phyloP scores from a whole-genome alignment of 768 basidiomycete genomes.

The Leccinum broughii region DNA sequence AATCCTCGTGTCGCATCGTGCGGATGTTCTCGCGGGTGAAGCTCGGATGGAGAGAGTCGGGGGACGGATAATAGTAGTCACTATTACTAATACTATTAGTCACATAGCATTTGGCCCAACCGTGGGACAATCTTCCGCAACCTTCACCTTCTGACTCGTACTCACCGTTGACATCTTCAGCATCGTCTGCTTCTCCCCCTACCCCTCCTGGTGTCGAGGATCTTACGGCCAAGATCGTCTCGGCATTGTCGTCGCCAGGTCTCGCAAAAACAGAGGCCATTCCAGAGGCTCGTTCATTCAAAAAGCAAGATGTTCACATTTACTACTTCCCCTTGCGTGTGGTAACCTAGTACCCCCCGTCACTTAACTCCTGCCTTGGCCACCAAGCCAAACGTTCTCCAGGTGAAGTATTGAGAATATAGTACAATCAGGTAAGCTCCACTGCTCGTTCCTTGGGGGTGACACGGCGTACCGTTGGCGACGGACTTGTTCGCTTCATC shows the following conservation, averaged over 20 bases:
- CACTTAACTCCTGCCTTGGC: constrained; percentile 13
- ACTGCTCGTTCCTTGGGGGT: too few relatives aligned
- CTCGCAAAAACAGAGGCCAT: too few relatives aligned
- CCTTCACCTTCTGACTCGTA: constrained; percentile 38
- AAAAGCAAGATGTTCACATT: constrained; percentile 46
- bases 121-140: too few relatives aligned
- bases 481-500: too few relatives aligned
- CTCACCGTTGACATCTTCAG: constrained; percentile 54
- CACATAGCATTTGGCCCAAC: too few relatives aligned
- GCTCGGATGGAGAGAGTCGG: too few relatives aligned
- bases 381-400: constrained; percentile 23
- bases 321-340: constrained; percentile 54
- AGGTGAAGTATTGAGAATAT: constrained; percentile 17
- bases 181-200: constrained; percentile 60
- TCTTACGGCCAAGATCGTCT: constrained; percentile 47
- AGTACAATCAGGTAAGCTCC: too few relatives aligned
- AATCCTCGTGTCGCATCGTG: too few relatives aligned
- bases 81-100: too few relatives aligned
- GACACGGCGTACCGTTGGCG: too few relatives aligned
- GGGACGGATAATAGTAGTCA: too few relatives aligned
- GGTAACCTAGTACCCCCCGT: constrained; percentile 41
- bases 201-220: constrained; percentile 54
- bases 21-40: too few relatives aligned
- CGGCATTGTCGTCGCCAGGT: constrained; percentile 39
- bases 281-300: constrained; percentile 22